phyloP scores from a whole-genome alignment of 1,284 basidiomycete genomes.

The Dichomitus squalens region DNA sequence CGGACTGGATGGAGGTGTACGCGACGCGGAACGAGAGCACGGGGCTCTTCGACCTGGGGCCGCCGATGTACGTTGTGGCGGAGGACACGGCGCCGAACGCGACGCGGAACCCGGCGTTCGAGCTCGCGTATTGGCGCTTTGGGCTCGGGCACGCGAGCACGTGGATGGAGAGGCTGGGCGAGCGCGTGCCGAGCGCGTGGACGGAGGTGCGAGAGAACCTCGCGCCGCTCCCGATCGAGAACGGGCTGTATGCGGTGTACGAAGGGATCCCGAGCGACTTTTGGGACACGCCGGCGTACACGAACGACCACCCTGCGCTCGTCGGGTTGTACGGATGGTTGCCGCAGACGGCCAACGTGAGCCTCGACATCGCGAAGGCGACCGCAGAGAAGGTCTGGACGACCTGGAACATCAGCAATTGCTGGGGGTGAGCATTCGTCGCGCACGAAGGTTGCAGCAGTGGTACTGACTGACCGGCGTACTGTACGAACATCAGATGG shows the following conservation, averaged over 20 bases:
- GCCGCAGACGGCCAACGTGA: conserved; percentile 49
- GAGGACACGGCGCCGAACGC: conserved; percentile 59
- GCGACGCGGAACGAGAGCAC: conserved; percentile 53
- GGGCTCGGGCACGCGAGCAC: conserved; percentile 49
- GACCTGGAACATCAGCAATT: conserved; percentile 57
- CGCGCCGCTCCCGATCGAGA: conserved; percentile 49
- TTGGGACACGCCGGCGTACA: conserved; percentile 53
- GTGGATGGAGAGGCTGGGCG: conserved; percentile 49
- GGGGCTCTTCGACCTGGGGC: conserved; percentile 54
- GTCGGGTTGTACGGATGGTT: conserved; percentile 63
- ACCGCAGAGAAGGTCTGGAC: conserved; percentile 59
- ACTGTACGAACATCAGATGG: conserved; percentile 44
- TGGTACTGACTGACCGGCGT: neutral
- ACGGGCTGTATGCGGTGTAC: conserved; percentile 56
- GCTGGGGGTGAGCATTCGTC: conserved; percentile 49
- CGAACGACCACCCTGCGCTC: conserved; percentile 60
- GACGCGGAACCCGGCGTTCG: conserved; percentile 57
- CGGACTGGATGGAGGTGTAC: conserved; percentile 62
- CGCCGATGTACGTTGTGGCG: conserved; percentile 58
- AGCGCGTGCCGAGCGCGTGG: conserved; percentile 46
- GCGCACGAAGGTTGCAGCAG: neutral
- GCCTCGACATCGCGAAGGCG: conserved; percentile 45
- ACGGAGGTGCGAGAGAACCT: conserved; percentile 46
- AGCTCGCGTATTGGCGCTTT: conserved; percentile 61
- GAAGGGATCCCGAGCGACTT: conserved; percentile 55